Evolutionary conservation across 2,329 filamentous ascomycete genomes (phyloP).

Genomic region (Neurospora sp.): DNA sequence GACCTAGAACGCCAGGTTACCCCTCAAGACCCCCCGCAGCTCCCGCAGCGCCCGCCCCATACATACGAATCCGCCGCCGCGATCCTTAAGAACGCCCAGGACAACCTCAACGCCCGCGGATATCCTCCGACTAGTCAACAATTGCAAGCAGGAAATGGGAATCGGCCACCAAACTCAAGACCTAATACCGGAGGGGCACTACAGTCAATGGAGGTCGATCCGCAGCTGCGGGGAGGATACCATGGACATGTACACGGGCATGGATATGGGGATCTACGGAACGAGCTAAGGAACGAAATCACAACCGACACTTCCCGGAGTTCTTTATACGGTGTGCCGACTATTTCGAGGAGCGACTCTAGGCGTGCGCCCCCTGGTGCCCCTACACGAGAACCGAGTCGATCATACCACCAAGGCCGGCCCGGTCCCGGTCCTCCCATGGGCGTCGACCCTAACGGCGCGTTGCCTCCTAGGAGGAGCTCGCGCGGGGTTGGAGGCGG

Average conservation of each 20-base stretch:
- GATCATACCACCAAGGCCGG: conserved; percentile 49
- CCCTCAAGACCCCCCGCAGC: conserved; percentile 8
- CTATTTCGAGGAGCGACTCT: conserved; percentile 46
- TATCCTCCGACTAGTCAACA: conserved; percentile 5
- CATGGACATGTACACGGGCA: conserved; percentile 18
- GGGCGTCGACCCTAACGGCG: conserved; percentile 46
- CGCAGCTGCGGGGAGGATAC: conserved; percentile 13
- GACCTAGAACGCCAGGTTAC: conserved; percentile 6
- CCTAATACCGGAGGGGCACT: conserved; percentile 24
- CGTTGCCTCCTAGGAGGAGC: conserved; percentile 63
- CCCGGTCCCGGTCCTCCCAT: conserved; percentile 42
- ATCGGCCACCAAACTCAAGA: conserved; percentile 16
- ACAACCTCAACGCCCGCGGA: conserved; percentile 17
- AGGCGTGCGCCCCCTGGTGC: conserved; percentile 50
- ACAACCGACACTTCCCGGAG: conserved; percentile 49
- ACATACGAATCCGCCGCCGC: conserved; percentile 19
- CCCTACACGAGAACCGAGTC: conserved; percentile 57
- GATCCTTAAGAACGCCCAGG: conserved; percentile 19
- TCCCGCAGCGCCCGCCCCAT: conserved; percentile 14
- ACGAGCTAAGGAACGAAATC: conserved; percentile 18
- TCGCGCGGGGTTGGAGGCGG: conserved; percentile 61
- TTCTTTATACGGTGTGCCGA: conserved; percentile 43
- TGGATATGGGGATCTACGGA: background rate
- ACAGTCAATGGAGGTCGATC: conserved; percentile 23
- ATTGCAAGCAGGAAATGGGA: conserved; percentile 3